Evolutionary conservation across 257 asterid genomes (phyloP).

Genomic region (Echium plantagineum): DNA sequence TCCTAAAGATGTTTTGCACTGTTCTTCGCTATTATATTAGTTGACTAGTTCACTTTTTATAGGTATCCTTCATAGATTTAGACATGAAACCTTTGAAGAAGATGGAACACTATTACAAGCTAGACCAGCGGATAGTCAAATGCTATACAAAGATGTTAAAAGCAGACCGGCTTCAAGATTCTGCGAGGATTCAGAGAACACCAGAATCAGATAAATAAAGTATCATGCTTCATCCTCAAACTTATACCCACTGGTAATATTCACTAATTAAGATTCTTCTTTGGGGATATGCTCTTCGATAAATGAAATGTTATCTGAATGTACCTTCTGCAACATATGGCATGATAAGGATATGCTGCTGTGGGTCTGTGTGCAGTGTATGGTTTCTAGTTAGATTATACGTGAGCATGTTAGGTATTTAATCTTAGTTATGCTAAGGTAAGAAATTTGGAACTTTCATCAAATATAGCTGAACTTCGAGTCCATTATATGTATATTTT

Average conservation of each 20-base stretch:
- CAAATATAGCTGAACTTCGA: no score
- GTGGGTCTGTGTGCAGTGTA: no score
- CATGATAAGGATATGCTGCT: no score
- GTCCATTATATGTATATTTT: no score
- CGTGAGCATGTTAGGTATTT: no score
- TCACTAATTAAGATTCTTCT: neutral
- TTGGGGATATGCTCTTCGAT: neutral
- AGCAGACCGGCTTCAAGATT: slow-evolving; percentile 19
- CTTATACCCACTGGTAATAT: slow-evolving; percentile 7
- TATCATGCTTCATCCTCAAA: slow-evolving; percentile 2
- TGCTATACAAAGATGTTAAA: slow-evolving; percentile 40
- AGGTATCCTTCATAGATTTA: slow-evolving; percentile 85
- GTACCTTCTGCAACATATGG: neutral
- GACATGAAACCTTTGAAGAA: slow-evolving; percentile 86
- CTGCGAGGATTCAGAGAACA: slow-evolving; percentile 14
- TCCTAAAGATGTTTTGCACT: neutral
- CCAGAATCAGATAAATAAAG: slow-evolving; percentile 8
- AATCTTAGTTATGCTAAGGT: no score
- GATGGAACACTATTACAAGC: slow-evolving; percentile 70
- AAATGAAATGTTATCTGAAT: neutral
- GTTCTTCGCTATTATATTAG: neutral
- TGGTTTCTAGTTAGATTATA: no score
- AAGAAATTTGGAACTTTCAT: no score
- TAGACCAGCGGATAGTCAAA: slow-evolving; percentile 71
- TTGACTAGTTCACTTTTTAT: slow-evolving; percentile 10